Conservation (phyloP, 2,329 filamentous ascomycete species). For the Saccharata proteae region DNA sequence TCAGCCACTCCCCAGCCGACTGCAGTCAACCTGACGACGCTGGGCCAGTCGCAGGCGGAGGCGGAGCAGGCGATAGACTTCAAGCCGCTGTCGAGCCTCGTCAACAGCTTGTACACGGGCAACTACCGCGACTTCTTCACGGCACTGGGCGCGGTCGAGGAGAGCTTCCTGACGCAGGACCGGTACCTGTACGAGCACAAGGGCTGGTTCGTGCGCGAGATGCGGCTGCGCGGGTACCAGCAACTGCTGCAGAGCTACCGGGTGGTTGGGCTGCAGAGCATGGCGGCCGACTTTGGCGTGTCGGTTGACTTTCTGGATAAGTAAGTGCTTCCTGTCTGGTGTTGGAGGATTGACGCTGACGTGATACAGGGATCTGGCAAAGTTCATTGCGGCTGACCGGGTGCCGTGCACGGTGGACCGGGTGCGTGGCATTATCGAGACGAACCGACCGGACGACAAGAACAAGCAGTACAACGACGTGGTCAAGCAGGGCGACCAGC, state of each 20-base stretch:
- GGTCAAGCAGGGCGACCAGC: constrained; percentile 90
- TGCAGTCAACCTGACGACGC: constrained; percentile 76
- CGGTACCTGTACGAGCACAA: constrained; percentile 93
- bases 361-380: constrained; percentile 66
- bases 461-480: constrained; percentile 99
- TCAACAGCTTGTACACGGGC: constrained; percentile 83
- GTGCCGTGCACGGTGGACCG: constrained; percentile 97
- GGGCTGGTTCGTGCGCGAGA: constrained; percentile 95
- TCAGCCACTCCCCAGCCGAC: constrained; percentile 45
- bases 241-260: constrained; percentile 96
- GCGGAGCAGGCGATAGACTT: constrained; percentile 80
- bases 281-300: constrained; percentile 95
- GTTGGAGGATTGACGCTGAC: constrained; percentile 4
- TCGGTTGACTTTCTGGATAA: constrained; percentile 92
- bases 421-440: constrained; percentile 94
- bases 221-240: constrained; percentile 91
- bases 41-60: constrained; percentile 62
- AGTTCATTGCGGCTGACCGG: constrained; percentile 89
- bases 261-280: constrained; percentile 90
- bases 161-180: constrained; percentile 86
- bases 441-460: constrained; percentile 95
- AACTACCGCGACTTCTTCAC: constrained; percentile 92
- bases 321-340: constrained; percentile 39
- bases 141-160: constrained; percentile 79
- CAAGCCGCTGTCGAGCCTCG: constrained; percentile 71